phyloP scores from a whole-genome alignment of 192 early-diverging fungal species.

The Backusella macrospora region DNA sequence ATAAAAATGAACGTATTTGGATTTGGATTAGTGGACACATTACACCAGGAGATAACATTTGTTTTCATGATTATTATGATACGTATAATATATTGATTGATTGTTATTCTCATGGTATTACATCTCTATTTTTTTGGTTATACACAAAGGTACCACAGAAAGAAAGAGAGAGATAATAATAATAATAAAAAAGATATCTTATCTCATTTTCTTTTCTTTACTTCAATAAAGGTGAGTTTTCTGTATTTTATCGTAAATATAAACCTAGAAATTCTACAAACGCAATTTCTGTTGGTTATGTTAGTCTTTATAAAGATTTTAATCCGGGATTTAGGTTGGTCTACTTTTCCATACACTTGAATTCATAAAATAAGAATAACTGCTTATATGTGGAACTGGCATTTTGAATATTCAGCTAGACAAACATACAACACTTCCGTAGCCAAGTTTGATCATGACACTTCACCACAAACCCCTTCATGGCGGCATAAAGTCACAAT shows the following conservation, averaged over 20 bases:
- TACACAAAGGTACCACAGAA: conserved; percentile 43
- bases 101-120: conserved; percentile 58
- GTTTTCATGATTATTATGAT: conserved; percentile 55
- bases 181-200: neutral
- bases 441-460: conserved; percentile 23
- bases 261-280: conserved; percentile 33
- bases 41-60: conserved; percentile 48
- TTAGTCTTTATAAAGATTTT: conserved; percentile 48
- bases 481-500: conserved; percentile 59
- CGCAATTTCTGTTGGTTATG: conserved; percentile 50
- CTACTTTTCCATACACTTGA: neutral
- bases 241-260: conserved; percentile 49
- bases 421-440: conserved; percentile 36
- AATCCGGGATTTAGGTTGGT: conserved; percentile 58
- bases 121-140: conserved; percentile 60
- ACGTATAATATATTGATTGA: conserved; percentile 56
- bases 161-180: neutral
- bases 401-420: conserved; percentile 55
- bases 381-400: conserved; percentile 45
- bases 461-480: conserved; percentile 38
- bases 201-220: neutral
- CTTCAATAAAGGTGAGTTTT: conserved; percentile 45
- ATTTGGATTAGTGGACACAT: conserved; percentile 63
- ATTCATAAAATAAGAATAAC: neutral
- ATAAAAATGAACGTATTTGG: conserved; percentile 54